phyloP scores from a whole-genome alignment of 202 grass and related monocot genomes.

The Zoysia matrella region DNA sequence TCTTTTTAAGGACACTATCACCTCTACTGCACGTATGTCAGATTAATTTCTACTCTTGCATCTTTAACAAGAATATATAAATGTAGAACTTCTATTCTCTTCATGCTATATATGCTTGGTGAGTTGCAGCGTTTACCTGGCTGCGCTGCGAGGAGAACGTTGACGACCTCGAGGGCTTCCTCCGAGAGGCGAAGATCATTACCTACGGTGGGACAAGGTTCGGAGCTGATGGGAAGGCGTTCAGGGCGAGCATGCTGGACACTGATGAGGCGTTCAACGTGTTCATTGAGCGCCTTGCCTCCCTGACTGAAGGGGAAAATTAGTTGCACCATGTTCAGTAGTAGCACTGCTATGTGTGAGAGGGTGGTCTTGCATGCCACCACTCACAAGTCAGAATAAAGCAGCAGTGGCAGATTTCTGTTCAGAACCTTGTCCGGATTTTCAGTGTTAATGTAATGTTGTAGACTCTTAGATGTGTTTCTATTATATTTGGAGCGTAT shows the following conservation, averaged over 20 bases:
- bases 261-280: background rate
- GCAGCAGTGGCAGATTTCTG: too few relatives aligned
- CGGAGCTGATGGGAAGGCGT: constrained; percentile 51
- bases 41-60: background rate
- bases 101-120: background rate
- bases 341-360: background rate
- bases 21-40: constrained; percentile 55
- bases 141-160: constrained; percentile 54
- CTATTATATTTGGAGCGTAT: too few relatives aligned
- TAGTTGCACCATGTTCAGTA: background rate
- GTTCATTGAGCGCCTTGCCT: constrained; percentile 46
- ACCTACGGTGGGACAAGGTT: constrained; percentile 64
- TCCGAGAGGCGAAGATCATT: background rate
- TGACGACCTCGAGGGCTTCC: constrained; percentile 58
- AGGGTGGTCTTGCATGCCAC: too few relatives aligned
- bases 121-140: constrained; percentile 76
- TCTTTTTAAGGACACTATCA: constrained; percentile 41
- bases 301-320: constrained; percentile 19
- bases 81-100: too few relatives aligned
- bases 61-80: background rate
- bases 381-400: too few relatives aligned
- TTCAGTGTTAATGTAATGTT: too few relatives aligned
- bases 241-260: constrained; percentile 83
- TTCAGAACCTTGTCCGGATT: too few relatives aligned
- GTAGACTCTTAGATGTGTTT: too few relatives aligned